Evolutionary conservation across 2,329 filamentous ascomycete species (phyloP), one percentile per base, ranked within the genome.

Genomic region (Cladophialophora psammophila): DNA sequence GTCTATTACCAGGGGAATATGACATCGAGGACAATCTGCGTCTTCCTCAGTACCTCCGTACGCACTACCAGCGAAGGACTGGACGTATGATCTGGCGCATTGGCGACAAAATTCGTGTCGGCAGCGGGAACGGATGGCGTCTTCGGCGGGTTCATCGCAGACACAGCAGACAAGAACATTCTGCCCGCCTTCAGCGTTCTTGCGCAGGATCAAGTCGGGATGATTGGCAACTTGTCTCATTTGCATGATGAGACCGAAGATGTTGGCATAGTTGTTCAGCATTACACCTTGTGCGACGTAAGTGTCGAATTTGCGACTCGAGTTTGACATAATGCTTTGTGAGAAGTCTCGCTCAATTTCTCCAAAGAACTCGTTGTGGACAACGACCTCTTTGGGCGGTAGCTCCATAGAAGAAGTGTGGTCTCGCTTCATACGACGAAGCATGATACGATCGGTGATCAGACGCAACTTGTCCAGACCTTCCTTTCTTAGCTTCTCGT

Each of bases 201-300:
- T 97, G 82, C 94, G 96, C 69, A 98, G 80, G 57, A 99, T 91
- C 40, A 99, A 80, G 80, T 99, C 95, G 0, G 95, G 95, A 76
- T 99, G 95, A 72, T 99, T 95, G 7, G 95, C 93, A 32, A 97
- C 92, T 81, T 99, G 95, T 63, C 95, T 91, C 94, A 99, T 98
- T 79, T 97, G 94, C 93, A 98, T 98, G 76, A 99, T 97, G 63
- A 99, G 86, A 76, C 94, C 94, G 75, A 99, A 99, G 71, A 99
- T 98, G 67, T 99, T 99, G 81, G 95, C 95, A 73, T 98, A 98
- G 77, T 97, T 97, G 83, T 98, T 93, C 68, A 99, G 86, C 79
- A 99, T 88, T 20, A 98, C 94, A 81, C 93, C 94, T 70, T 93
- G 92, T 18, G 93, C 91, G 42, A 98, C 95, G 72, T 98, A 99